Percentiles rank a stretch among this genome's conserved stretches.
Conservation (phyloP, 352 stramenopile genomes). For the Globisporangium acanthophoron region DNA sequence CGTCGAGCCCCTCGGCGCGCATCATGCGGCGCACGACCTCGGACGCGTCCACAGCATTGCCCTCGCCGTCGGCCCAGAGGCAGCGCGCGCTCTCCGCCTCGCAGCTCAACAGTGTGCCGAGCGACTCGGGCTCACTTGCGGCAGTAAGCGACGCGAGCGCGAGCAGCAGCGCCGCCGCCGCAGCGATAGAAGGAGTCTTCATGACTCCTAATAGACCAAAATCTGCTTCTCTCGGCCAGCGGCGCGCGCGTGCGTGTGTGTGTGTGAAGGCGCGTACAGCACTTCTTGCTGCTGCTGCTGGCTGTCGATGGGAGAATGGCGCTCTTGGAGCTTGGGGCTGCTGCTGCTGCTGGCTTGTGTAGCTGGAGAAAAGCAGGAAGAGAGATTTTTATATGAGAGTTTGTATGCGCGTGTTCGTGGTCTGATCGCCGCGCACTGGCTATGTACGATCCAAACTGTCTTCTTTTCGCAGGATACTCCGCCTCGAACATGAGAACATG, state of each 20-base stretch:
- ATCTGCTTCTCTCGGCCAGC: background rate
- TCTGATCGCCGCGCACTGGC: too few relatives aligned
- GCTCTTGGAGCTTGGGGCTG: too few relatives aligned
- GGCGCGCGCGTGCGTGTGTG: background rate
- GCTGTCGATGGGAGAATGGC: too few relatives aligned
- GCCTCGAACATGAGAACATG: too few relatives aligned
- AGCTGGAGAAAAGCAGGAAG: too few relatives aligned
- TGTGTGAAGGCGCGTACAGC: background rate
- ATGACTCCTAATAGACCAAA: background rate
- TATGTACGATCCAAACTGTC: too few relatives aligned
- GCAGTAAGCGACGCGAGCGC: background rate
- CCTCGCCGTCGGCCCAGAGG: constrained; percentile 46
- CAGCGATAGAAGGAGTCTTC: constrained; percentile 3
- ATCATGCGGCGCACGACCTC: constrained; percentile 65
- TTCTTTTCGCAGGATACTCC: too few relatives aligned
- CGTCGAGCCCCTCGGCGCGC: constrained; percentile 29
- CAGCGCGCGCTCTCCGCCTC: constrained; percentile 20
- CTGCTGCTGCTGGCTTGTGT: too few relatives aligned
- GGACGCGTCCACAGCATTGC: constrained; percentile 24
- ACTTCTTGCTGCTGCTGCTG: too few relatives aligned
- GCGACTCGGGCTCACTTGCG: constrained; percentile 17
- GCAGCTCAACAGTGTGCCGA: constrained; percentile 58
- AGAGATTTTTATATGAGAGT: too few relatives aligned
- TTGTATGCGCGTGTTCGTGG: too few relatives aligned
- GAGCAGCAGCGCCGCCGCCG: constrained; percentile 5